phyloP scores from a whole-genome alignment of 2,329 filamentous ascomycete genomes.

The Verticillium isaacii region DNA sequence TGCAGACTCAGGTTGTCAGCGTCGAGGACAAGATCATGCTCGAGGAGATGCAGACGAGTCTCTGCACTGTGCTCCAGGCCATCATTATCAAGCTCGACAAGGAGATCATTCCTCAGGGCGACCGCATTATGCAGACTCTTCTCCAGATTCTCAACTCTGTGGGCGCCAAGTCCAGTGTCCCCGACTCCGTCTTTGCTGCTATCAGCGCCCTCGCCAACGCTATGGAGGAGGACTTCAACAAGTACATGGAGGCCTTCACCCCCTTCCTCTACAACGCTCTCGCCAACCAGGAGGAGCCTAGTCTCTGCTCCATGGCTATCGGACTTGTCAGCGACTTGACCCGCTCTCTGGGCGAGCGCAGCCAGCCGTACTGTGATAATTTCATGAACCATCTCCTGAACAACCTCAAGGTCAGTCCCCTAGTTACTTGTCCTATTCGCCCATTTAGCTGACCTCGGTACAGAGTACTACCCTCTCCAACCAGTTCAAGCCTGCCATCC shows the following conservation, averaged over 20 bases:
- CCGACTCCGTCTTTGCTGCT: constrained; percentile 87
- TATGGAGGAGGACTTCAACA: constrained; percentile 86
- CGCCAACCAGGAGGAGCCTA: constrained; percentile 91
- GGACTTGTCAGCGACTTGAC: constrained; percentile 96
- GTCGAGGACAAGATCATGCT: constrained; percentile 94
- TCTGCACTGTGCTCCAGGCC: constrained; percentile 84
- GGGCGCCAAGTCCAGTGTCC: constrained; percentile 84
- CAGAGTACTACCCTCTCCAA: constrained; percentile 83
- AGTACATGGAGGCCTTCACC: constrained; percentile 95
- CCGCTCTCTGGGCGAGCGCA: constrained; percentile 81
- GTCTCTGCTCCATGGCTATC: constrained; percentile 93
- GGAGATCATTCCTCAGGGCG: constrained; percentile 84
- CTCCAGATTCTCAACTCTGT: constrained; percentile 75
- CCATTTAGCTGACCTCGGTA: constrained; percentile 24
- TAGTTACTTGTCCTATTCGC: background rate
- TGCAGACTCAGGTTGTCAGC: constrained; percentile 91
- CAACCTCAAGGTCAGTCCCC: constrained; percentile 68
- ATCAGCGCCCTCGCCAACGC: constrained; percentile 89
- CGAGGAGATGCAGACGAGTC: constrained; percentile 96
- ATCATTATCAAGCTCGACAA: constrained; percentile 89
- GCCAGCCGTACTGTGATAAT: constrained; percentile 90
- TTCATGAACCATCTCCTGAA: constrained; percentile 98
- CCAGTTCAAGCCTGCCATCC: constrained; percentile 95
- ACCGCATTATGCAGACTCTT: constrained; percentile 88
- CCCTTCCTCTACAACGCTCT: constrained; percentile 93